These are phyloP conservation scores for Abelmoschus esculentus DNA, from an alignment of 345 rosid species.

Conservation along the genomic window DNA sequence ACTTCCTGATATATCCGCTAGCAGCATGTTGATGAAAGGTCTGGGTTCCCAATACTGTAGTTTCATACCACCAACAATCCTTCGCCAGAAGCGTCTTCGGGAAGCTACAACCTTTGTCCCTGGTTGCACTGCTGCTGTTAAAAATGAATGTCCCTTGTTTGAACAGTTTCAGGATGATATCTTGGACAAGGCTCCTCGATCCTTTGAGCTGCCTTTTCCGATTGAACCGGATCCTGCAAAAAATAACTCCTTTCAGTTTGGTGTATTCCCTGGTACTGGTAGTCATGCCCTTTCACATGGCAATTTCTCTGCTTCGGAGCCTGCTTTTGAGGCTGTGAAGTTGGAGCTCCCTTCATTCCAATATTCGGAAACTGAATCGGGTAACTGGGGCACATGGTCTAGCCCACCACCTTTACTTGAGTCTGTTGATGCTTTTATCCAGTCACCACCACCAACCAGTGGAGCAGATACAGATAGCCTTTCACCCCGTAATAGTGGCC, in stretches of 20 bases:
- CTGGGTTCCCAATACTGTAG: constrained; percentile 46
- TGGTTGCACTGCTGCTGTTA: constrained; percentile 34
- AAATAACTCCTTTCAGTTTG: constrained; percentile 38
- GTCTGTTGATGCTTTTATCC: constrained; percentile 72
- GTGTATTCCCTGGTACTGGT: constrained; percentile 38
- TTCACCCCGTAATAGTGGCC: constrained; percentile 76
- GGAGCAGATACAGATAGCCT: constrained; percentile 42
- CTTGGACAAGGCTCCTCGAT: constrained; percentile 33
- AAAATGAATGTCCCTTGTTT: constrained; percentile 37
- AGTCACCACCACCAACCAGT: constrained; percentile 65
- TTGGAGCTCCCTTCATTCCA: constrained; percentile 99
- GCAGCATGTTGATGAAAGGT: constrained; percentile 58
- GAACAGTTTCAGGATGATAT: constrained; percentile 43
- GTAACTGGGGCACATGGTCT: constrained; percentile 64
- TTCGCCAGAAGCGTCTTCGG: constrained; percentile 23
- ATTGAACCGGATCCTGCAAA: constrained; percentile 46
- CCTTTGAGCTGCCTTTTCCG: constrained; percentile 48
- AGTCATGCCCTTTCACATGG: constrained; percentile 80
- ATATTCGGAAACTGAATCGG: constrained; percentile 71
- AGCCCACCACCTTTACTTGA: constrained; percentile 64
- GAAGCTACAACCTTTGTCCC: constrained; percentile 24
- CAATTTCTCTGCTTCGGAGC: constrained; percentile 81
- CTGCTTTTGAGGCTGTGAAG: constrained; percentile 74
- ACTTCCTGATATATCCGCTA: constrained; percentile 46
- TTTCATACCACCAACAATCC: constrained; percentile 45